phyloP scores from a whole-genome alignment of 192 early-diverging fungal genomes.

The Fimicolochytrium jonesii region DNA sequence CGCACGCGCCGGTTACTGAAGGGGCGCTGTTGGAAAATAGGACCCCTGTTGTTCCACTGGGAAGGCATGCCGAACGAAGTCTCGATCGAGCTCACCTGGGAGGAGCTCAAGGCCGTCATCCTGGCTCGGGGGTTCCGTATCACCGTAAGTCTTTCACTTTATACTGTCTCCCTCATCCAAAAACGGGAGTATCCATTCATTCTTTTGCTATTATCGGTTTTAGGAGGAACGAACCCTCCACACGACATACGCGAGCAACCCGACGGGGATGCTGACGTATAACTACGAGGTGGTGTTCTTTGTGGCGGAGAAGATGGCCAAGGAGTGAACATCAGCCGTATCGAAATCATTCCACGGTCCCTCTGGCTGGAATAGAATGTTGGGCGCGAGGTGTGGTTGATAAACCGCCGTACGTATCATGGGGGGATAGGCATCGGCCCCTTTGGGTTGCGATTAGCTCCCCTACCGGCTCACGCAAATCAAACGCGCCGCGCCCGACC shows the following conservation, averaged over 20 bases:
- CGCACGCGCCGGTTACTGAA: not conserved
- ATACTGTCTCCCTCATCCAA: not conserved
- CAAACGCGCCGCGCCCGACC: too few species aligned
- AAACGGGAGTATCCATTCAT: not conserved
- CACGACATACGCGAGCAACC: constrained; percentile 72
- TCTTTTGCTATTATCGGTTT: not conserved
- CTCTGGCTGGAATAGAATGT: too few species aligned
- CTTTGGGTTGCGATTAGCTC: too few species aligned
- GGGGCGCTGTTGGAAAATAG: constrained; percentile 20
- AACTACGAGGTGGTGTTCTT: constrained; percentile 73
- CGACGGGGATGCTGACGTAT: constrained; percentile 74
- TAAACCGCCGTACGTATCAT: too few species aligned
- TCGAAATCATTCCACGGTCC: too few species aligned
- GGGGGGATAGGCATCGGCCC: too few species aligned
- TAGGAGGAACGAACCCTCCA: constrained; percentile 55
- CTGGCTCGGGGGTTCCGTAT: constrained; percentile 57
- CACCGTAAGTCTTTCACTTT: constrained; percentile 43
- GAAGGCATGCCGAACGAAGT: constrained; percentile 75
- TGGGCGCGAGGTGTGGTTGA: too few species aligned
- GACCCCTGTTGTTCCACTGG: constrained; percentile 87
- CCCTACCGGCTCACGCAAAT: too few species aligned
- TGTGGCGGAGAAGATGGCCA: constrained; percentile 63
- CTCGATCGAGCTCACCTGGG: constrained; percentile 83
- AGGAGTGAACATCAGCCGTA: too few species aligned
- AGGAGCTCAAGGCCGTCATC: constrained; percentile 65